Base-by-base conservation (phyloP, 177 flowering plant species). In the Vitis hybrid region DNA sequence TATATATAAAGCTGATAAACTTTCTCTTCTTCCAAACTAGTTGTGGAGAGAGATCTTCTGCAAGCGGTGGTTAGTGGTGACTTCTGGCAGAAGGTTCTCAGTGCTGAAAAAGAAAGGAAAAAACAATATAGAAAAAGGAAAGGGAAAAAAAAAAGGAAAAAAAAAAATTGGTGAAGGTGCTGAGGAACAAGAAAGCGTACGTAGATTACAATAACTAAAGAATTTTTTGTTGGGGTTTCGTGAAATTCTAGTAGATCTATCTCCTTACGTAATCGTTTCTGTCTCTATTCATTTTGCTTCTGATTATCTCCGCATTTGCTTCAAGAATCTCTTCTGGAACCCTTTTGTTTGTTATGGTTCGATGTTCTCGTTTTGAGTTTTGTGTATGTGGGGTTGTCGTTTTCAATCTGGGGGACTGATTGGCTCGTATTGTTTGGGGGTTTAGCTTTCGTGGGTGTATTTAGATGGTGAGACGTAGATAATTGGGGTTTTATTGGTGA, bases 21-120 rank as follows among this genome's bases (percentile, higher is more conserved):
- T 59, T 66, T 51, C 66, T 34, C 26, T 54, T 50, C 66, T 60
- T 66, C 75, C 66, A 39, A 61, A 65, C 59, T 51, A 51, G 30
- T 59, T 51, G 63, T 66, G n/a, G 30, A 51, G 58, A 61, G 64
- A 51, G 18, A 51, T 72, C 68, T 74, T 74, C 81, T 75, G 81
- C 79, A 57, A 21, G 45, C 19, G 60, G 56, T 5, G 45, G 45
- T 13, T 21, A 62, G 71, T 60, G 69, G 70, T 74, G 62, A 9
- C 82, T 74, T 79, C 69, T 62, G 10, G 71, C 69, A 49, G 80
- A 81, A 79, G 84, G 70, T 72, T 79, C 66, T 73, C 69, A 56
- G 69, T 21, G 67, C 34, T 56, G 9, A 21, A 61, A 49, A 13
- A 49, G 11, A 54, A 62, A 11, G 34, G 9, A 13, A 50, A 62